Percentiles rank a stretch among this genome's conserved stretches.
These are phyloP conservation scores for Agrostemma githago DNA, from an alignment of 148 eudicot genomes.

Conservation along the genomic window DNA sequence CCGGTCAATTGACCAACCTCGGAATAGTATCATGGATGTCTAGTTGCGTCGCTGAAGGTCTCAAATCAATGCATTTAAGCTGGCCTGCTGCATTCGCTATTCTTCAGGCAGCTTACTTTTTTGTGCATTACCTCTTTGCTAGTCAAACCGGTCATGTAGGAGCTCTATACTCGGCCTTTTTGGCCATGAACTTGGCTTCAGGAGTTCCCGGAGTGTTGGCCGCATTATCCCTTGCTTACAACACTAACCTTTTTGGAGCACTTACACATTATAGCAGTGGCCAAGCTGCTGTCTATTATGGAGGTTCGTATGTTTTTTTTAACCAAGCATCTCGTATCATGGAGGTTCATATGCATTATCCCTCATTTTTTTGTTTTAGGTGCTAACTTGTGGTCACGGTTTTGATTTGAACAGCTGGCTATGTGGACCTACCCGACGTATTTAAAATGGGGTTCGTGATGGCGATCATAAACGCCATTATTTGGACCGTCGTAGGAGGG, in stretches of 20 bases:
- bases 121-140: conserved; percentile 90
- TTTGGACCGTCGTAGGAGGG: conserved; percentile 73
- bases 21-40: conserved; percentile 94
- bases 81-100: conserved; percentile 92
- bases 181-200: conserved; percentile 88
- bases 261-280: conserved; percentile 96
- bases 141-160: conserved; percentile 98
- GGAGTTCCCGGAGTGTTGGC: conserved; percentile 86
- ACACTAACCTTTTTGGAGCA: conserved; percentile 85
- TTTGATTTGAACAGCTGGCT: conserved; percentile 63
- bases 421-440: conserved; percentile 83
- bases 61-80: conserved; percentile 66
- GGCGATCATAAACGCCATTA: conserved; percentile 57
- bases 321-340: conserved; percentile 39
- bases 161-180: conserved; percentile 86
- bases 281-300: conserved; percentile 95
- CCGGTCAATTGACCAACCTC: conserved; percentile 80
- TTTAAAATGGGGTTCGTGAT: conserved; percentile 69
- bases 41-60: conserved; percentile 56
- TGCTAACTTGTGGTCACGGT: not conserved
- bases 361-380: not conserved
- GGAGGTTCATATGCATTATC: conserved; percentile 57
- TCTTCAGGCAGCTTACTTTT: conserved; percentile 86
- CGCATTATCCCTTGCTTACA: conserved; percentile 78
- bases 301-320: conserved; percentile 45